Evolutionary conservation across 345 rosid species (phyloP), one percentile per base, ranked within the genome.

Genomic region (Rhizophora mangle): DNA sequence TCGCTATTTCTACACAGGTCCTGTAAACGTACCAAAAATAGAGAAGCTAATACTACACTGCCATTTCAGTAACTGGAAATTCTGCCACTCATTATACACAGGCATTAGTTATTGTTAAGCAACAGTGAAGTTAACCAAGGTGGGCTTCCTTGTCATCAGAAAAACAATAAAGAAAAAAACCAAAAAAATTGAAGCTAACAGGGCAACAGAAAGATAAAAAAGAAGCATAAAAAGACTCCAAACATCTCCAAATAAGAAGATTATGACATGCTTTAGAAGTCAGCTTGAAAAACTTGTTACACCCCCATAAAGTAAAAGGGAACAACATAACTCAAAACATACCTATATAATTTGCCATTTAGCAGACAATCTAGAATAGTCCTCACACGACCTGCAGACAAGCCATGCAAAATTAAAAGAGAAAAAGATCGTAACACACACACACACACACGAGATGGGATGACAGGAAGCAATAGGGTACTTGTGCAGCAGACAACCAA

Each of bases 321-420:
- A 65, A 64, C 61, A 59, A 18, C 58, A 62, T 24, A 37, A 62
- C 56, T 63, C 69, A 56, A 56, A 24, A 56, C 31, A 56, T 56
- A 56, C 60, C 60, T 56, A 56, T 15, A 56, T 27, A 24, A 43
- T 43, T 24, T 56, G 29, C 60, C 60, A 56, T 56, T 56, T 11
- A 56, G 60, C 60, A 56, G 60, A 56, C 13, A 56, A 24, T 6
- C 60, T 56, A 56, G 13, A 21, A 56, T 16, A 27, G 18, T 56
- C 60, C 60, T 24, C 31, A 56, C 60, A 56, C 3, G 60, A 56
- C 60, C 60, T 56, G 60, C 60, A 56, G 26, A 56, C 29, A 56
- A 56, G 31, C 31, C 29, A 21, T 56, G 60, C 31, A 24, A 56
- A 24, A 56, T 56, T 27, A 56, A 56, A 56, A 56, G 60, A 24